Conservation (phyloP, 768 basidiomycete genomes). For the Kwoniella sp. region DNA sequence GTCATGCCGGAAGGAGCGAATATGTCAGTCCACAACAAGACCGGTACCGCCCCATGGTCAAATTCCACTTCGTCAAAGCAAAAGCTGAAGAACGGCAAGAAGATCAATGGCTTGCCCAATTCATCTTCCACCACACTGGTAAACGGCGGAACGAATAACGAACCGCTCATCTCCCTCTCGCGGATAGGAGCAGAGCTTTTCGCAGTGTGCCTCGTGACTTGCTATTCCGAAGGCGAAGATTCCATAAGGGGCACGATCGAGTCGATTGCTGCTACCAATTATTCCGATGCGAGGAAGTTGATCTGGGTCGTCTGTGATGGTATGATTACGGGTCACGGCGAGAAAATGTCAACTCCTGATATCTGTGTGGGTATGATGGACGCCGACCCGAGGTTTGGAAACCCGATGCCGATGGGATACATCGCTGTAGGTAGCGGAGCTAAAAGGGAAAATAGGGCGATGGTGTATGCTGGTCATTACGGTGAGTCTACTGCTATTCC, state of each 20-base stretch:
- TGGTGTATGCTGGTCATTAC: conserved; percentile 99
- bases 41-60: conserved; percentile 94
- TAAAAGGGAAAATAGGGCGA: conserved; percentile 88
- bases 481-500: too few relatives aligned
- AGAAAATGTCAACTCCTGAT: conserved; percentile 93
- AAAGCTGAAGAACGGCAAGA: conserved; percentile 25
- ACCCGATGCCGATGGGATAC: conserved; percentile 93
- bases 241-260: conserved; percentile 89
- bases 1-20: conserved; percentile 97
- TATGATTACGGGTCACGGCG: conserved; percentile 97
- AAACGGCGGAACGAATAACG: conserved; percentile 19
- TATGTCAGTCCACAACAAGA: conserved; percentile 82
- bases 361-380: conserved; percentile 90
- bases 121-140: conserved; percentile 40
- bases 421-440: conserved; percentile 83
- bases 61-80: conserved; percentile 37
- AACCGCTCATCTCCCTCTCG: conserved; percentile 75
- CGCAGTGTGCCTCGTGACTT: conserved; percentile 92
- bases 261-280: conserved; percentile 84
- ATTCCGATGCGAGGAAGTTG: conserved; percentile 88
- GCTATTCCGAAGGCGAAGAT: conserved; percentile 96
- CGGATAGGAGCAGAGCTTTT: conserved; percentile 95
- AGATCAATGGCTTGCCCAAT: conserved; percentile 19
- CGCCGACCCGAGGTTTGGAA: conserved; percentile 91
- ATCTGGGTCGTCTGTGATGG: conserved; percentile 95